Conservation (phyloP, 2,329 filamentous ascomycete genomes). For the Fusarium lyarnte region DNA sequence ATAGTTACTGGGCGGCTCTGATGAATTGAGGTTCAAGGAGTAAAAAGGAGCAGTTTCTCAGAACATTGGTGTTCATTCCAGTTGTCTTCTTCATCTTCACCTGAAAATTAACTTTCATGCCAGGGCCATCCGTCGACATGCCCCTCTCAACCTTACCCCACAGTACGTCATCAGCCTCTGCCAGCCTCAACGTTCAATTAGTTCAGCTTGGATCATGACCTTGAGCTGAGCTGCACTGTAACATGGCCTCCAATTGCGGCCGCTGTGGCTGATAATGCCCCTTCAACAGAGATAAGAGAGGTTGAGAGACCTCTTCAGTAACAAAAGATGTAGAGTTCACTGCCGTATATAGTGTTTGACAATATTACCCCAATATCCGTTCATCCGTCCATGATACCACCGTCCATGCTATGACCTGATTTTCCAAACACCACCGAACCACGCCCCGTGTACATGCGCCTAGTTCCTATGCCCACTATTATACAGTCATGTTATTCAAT, state of each 20-base stretch:
- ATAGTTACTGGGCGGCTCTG: not conserved
- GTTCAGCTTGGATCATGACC: conserved; percentile 8
- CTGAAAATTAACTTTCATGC: not conserved
- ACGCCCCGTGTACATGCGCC: conserved; percentile 23
- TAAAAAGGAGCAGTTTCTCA: not conserved
- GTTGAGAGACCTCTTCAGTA: not conserved
- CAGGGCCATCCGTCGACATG: not conserved
- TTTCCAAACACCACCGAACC: conserved; percentile 26
- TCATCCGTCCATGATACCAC: not conserved
- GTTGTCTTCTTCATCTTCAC: not conserved
- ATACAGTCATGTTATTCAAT: conserved; percentile 31
- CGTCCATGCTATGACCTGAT: conserved; percentile 12
- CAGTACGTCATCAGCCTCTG: conserved; percentile 35
- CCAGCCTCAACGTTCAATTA: not conserved
- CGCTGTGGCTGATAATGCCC: not conserved
- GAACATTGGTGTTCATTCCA: not conserved
- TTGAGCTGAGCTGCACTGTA: conserved; percentile 3
- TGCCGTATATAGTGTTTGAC: conserved; percentile 8
- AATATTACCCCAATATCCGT: conserved; percentile 16
- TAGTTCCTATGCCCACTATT: conserved; percentile 29
- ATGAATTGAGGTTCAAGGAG: not conserved
- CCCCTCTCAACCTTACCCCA: conserved; percentile 30
- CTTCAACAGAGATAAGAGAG: not conserved
- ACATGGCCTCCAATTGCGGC: not conserved
- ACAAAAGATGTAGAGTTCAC: conserved; percentile 7